phyloP scores from a whole-genome alignment of 202 grass and related monocot species.

The Schoenoplectus tabernaemontani region DNA sequence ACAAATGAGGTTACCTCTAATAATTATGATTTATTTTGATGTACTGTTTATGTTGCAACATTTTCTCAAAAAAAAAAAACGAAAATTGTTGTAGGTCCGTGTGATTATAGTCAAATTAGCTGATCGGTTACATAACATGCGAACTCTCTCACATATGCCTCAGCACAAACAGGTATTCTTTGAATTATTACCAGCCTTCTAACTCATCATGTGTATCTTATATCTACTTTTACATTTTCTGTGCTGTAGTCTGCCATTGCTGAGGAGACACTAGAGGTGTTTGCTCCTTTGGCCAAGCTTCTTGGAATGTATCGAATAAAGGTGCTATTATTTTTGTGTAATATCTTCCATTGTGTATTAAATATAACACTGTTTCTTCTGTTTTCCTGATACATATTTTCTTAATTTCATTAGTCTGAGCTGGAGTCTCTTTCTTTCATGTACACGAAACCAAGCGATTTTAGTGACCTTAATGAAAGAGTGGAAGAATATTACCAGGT shows the following conservation, averaged over 20 bases:
- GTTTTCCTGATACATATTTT: background rate
- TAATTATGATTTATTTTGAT: conserved; percentile 22
- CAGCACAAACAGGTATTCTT: conserved; percentile 77
- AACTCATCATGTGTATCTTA: background rate
- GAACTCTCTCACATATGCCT: conserved; percentile 96
- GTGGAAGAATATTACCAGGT: conserved; percentile 65
- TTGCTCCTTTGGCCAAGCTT: conserved; percentile 96
- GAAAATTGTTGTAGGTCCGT: conserved; percentile 62
- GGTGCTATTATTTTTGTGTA: conserved; percentile 39
- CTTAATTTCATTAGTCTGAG: conserved; percentile 63
- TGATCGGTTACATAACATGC: conserved; percentile 98
- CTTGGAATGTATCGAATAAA: conserved; percentile 99
- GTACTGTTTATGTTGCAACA: background rate
- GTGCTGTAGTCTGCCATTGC: conserved; percentile 58
- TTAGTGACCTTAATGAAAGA: conserved; percentile 74
- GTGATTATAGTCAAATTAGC: conserved; percentile 99
- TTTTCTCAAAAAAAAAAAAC: conserved; percentile 14
- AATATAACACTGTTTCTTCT: background rate
- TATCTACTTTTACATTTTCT: background rate
- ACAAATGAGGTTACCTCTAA: conserved; percentile 66
- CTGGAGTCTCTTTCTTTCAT: conserved; percentile 95
- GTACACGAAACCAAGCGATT: conserved; percentile 70
- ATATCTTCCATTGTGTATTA: background rate
- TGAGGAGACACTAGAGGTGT: conserved; percentile 83
- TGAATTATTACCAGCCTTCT: conserved; percentile 18